Evolutionary conservation across 345 rosid species (phyloP), one percentile per base, ranked within the genome.

Genomic region (Euphorbia peplus): DNA sequence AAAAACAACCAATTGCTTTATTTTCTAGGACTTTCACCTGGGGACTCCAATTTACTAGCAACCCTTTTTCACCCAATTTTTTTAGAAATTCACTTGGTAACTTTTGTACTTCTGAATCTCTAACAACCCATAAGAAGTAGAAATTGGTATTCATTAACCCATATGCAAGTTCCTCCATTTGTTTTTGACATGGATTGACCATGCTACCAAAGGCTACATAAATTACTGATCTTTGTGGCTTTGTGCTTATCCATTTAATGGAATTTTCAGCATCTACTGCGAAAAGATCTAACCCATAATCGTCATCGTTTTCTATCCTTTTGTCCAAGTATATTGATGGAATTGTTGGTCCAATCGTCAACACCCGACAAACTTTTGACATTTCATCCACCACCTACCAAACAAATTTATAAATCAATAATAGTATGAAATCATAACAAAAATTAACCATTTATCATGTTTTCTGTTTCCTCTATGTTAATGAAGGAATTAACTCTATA

Each of bases 121-220:
- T 84, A 13, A 85, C 76, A 14, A 76, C 87, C 93, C 90, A 90
- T 37, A 86, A 28, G 83, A 81, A 86, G 35, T 78, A 21, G 46
- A 72, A 76, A 51, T 70, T 72, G 25, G 57, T 73, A 30, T 50
- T 41, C 37, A 69, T 72, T 60, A 84, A 13, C 0, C 77, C 92
- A 53, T 64, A 75, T 24, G 90, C 82, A 5, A 90, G 56, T 70
- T 90, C 92, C 56, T 74, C 73, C 83, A 81, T 85, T 60, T 88
- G 93, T 28, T 66, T 54, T 9, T 30, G 57, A 74, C 79, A 70
- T 47, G 84, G 63, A 19, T 63, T 25, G 8, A 84, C 74, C 78
- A 86, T 59, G 88, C 97, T 85, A 11, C 97, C 97, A 44, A 88
- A 90, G 5, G 97, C 82, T 14, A 82, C 75, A n/a, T 80, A 90